Conservation (phyloP, 257 asterid genomes). For the Solanum piurae region DNA sequence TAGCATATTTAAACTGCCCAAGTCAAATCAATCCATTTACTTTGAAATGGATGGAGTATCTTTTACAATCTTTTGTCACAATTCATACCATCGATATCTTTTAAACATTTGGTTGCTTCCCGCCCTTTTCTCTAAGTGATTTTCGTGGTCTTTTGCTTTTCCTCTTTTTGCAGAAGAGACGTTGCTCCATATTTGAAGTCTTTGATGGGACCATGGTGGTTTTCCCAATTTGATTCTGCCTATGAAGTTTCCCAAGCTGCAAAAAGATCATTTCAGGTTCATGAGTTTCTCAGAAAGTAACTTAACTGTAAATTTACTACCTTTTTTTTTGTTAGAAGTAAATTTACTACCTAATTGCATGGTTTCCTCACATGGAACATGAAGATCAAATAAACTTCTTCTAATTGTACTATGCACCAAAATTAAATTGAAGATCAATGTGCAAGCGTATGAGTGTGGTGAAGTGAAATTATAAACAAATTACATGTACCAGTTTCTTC, state of each 20-base stretch:
- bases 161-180: conserved; percentile 59
- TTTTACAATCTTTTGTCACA: neutral
- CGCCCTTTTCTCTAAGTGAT: neutral
- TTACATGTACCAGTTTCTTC: neutral
- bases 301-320: neutral
- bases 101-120: neutral
- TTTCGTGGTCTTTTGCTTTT: conserved; percentile 3
- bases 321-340: neutral
- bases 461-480: neutral
- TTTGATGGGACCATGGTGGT: conserved; percentile 99
- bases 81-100: neutral
- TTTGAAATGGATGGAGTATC: neutral
- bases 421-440: neutral
- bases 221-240: conserved; percentile 88
- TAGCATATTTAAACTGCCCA: neutral
- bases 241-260: conserved; percentile 95
- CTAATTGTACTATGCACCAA: neutral
- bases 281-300: neutral
- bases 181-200: conserved; percentile 87
- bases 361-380: neutral
- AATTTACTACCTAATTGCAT: neutral
- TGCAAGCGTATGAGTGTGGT: neutral
- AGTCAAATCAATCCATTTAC: neutral
- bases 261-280: conserved; percentile 88
- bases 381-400: neutral